Conservation (phyloP, 257 asterid species). For the Lithospermum erythrorhizon region DNA sequence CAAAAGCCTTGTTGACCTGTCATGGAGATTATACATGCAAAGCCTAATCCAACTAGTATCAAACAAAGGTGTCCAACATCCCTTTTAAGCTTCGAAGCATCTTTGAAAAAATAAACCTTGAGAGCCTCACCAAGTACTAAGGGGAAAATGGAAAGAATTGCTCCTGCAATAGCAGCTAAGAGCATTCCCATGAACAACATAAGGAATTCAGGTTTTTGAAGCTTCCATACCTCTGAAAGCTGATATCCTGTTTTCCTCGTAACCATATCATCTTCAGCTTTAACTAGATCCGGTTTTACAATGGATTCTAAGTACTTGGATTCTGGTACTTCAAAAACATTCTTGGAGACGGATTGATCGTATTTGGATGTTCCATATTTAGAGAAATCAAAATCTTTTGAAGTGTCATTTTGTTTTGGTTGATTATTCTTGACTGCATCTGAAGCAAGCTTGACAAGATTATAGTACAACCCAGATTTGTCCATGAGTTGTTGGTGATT, state of each 20-base stretch:
- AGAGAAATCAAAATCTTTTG: constrained; percentile 16
- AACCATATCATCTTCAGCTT: constrained; percentile 18
- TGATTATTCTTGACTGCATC: constrained; percentile 38
- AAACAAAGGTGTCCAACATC: constrained; percentile 54
- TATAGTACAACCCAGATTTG: constrained; percentile 45
- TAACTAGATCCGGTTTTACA: constrained; percentile 16
- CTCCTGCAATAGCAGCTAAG: constrained; percentile 63
- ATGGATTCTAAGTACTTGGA: constrained; percentile 24
- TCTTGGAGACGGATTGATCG: constrained; percentile 15
- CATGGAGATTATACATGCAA: constrained; percentile 55
- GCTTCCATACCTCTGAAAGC: constrained; percentile 44
- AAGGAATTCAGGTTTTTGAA: constrained; percentile 52
- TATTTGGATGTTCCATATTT: constrained; percentile 14
- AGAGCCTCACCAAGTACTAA: constrained; percentile 62
- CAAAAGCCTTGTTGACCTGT: constrained; percentile 81
- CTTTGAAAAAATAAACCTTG: constrained; percentile 38
- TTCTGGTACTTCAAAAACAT: constrained; percentile 28
- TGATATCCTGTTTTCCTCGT: constrained; percentile 23
- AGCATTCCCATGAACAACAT: constrained; percentile 39
- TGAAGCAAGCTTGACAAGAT: constrained; percentile 62
- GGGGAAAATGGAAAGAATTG: constrained; percentile 76
- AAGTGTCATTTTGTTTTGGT: constrained; percentile 15
- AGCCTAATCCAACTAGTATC: constrained; percentile 57
- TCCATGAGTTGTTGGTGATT: constrained; percentile 55
- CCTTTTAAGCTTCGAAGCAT: constrained; percentile 27